These are phyloP conservation scores for Fusarium sp. DNA, from an alignment of 2,329 filamentous ascomycete genomes.

Conservation along the genomic window DNA sequence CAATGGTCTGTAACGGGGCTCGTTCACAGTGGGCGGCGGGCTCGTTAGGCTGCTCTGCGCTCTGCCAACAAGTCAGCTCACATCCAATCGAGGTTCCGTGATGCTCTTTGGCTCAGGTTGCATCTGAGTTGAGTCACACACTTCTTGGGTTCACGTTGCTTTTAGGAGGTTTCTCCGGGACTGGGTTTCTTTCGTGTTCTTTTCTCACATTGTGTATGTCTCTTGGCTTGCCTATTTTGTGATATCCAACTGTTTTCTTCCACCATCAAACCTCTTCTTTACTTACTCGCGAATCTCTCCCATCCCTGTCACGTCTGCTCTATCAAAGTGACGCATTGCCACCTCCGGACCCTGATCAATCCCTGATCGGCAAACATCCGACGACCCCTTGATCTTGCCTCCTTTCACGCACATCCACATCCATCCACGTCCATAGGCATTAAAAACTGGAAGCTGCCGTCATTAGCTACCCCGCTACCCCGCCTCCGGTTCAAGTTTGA, in stretches of 20 bases:
- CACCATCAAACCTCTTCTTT: neutral
- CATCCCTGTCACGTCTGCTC: neutral
- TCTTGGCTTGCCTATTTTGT: neutral
- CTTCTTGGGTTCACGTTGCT: neutral
- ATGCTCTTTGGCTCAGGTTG: neutral
- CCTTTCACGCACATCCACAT: neutral
- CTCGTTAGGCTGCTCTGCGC: neutral
- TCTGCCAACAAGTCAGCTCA: conserved; percentile 2
- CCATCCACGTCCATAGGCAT: neutral
- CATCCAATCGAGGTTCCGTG: neutral
- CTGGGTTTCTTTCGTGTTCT: neutral
- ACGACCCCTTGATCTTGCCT: conserved; percentile 2
- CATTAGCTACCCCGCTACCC: conserved; percentile 51
- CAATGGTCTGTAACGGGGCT: neutral
- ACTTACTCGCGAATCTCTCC: neutral
- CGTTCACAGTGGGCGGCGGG: neutral
- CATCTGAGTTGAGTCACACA: conserved; percentile 12
- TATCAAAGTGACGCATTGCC: conserved; percentile 5
- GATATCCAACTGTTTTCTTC: neutral
- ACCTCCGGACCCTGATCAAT: conserved; percentile 7
- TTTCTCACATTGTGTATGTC: neutral
- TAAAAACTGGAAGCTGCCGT: conserved; percentile 20
- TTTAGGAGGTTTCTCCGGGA: neutral
- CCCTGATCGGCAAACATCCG: conserved; percentile 17
- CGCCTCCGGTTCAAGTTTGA: conserved; percentile 43